Base-by-base conservation (phyloP, 1,284 basidiomycete species). In the Cryptococcus sp. region DNA sequence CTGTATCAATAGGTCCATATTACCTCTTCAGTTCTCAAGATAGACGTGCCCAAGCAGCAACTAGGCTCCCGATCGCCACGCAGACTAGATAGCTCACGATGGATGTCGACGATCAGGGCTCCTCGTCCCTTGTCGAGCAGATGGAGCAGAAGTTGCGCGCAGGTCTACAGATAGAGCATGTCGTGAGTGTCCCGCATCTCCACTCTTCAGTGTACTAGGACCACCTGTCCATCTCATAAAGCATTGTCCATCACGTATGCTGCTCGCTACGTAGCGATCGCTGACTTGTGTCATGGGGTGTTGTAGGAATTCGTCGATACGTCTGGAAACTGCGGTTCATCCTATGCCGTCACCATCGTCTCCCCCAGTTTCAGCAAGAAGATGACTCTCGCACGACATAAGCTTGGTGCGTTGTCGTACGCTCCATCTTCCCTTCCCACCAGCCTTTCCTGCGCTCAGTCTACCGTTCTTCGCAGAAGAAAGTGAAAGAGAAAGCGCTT, bases 301-400 rank as follows among this genome's bases (percentile, higher is more conserved):
- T 11, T 38, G 17, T 57, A 75, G 76, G 74, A 76, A 40, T 67
- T 78, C 30, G 65, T 70, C 25, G 76, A 76, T 63, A 78, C 76
- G 0, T 78, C 76, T 3, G 77, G 75, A 22, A 79, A 79, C 57
- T 79, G 77, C 64, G 77, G 77, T 16, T 72, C 70, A n/a, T 76
- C 75, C 5, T 79, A 71, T 50, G 72, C 74, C 5, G 65, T 78
- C 35, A 70, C 68, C 7, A 68, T 79, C 39, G 77, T 79, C 5
- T 78, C 77, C 22, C 69, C 72, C 7, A 71, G 71, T 58, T 79
- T 79, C 58, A 69, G 68, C 3, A 71, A 70, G 57, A 79, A 77
- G 65, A 72, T 73, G 60, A 78, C 76, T 1, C 58, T 79, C 38
- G 72, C 72, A 25, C 55, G 77, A 55, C 77, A 79, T 62, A 78